Conservation (phyloP, 179 eudicot species). For the Beta corolliflora region DNA sequence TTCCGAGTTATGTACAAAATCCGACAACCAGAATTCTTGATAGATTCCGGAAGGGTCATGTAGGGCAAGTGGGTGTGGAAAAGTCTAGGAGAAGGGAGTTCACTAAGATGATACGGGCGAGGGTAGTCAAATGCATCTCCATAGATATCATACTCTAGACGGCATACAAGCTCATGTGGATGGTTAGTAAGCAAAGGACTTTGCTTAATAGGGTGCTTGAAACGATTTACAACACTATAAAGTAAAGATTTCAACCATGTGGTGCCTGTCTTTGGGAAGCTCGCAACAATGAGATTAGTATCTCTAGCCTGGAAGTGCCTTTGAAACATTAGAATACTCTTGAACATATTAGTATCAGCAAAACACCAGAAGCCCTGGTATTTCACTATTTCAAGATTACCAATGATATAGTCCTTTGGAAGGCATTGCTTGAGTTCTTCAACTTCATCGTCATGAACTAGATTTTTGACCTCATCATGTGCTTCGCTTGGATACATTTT, state of each 20-base stretch:
- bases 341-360: constrained; percentile 2
- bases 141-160: constrained; percentile 5
- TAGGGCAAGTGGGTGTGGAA: constrained; percentile 3
- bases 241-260: constrained; percentile 19
- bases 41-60: background rate
- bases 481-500: background rate
- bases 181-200: constrained; percentile 15
- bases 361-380: constrained; percentile 17
- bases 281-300: constrained; percentile 6
- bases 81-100: constrained; percentile 7
- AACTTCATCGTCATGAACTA: constrained; percentile 12
- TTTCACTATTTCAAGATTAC: constrained; percentile 4
- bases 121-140: background rate
- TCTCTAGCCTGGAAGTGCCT: constrained; percentile 11
- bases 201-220: background rate
- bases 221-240: constrained; percentile 13
- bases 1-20: background rate
- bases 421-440: constrained; percentile 13
- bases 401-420: constrained; percentile 10
- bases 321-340: constrained; percentile 16
- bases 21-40: background rate
- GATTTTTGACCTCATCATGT: background rate
- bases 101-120: background rate
- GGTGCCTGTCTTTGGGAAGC: constrained; percentile 26
- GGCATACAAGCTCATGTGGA: constrained; percentile 17